Percentiles rank a stretch among this genome's conserved stretches.
Conservation (phyloP, 139 green algal genomes). For the Spirogloea muscicola region DNA sequence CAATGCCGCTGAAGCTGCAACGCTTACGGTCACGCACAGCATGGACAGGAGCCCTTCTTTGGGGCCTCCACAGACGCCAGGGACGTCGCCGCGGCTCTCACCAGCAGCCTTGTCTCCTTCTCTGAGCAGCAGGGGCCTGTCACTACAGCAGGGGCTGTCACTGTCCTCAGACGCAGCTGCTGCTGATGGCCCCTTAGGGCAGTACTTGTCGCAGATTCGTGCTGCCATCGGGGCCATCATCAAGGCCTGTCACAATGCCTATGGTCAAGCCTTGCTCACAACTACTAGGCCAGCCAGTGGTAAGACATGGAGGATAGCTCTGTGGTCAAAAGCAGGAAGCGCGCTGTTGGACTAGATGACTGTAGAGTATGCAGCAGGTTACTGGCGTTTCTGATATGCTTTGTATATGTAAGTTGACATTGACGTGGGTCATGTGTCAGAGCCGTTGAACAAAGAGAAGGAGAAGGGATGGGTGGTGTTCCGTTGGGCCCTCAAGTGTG, state of each 20-base stretch:
- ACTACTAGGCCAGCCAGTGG: not conserved
- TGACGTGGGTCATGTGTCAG: too few relatives aligned
- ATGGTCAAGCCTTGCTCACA: constrained; percentile 42
- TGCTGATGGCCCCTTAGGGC: not conserved
- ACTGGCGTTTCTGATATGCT: not conserved
- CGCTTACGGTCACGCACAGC: constrained; percentile 4
- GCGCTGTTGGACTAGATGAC: not conserved
- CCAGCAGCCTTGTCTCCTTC: too few relatives aligned
- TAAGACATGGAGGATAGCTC: not conserved
- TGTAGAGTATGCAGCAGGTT: not conserved
- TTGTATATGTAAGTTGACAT: not conserved
- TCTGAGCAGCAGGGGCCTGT: too few relatives aligned
- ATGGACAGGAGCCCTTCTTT: too few relatives aligned
- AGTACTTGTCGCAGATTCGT: not conserved
- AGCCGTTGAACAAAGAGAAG: constrained; percentile 39
- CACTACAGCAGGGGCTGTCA: too few relatives aligned
- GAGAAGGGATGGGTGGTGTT: constrained; percentile 57
- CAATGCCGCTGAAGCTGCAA: too few relatives aligned
- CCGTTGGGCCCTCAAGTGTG: constrained; percentile 53
- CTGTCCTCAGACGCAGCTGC: too few relatives aligned
- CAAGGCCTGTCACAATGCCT: constrained; percentile 54
- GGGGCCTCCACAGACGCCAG: too few relatives aligned
- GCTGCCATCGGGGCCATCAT: constrained; percentile 8
- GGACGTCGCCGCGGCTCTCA: too few relatives aligned
- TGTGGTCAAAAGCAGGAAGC: not conserved